Percentiles rank a stretch among this genome's conserved stretches.
Evolutionary conservation across 228 moss, liverwort and hornwort species (phyloP).

Genomic region (Sphagnum fallax): DNA sequence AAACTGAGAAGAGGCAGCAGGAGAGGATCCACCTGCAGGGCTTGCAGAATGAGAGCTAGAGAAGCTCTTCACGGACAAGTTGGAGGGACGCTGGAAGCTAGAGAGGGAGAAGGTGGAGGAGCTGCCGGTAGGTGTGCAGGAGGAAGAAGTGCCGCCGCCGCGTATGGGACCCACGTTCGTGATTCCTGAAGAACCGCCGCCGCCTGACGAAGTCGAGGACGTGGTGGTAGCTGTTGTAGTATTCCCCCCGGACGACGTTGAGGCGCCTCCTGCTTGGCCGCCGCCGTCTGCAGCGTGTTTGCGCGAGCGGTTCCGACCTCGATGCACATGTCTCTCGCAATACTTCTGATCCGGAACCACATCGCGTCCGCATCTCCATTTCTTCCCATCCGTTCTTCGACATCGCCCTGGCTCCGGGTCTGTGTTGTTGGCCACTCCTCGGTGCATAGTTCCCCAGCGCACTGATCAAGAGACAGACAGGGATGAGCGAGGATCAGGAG

Average conservation of each 20-base stretch:
- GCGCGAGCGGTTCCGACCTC: constrained; percentile 94
- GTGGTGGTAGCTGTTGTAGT: constrained; percentile 38
- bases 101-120: neutral
- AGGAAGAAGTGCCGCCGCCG: no score
- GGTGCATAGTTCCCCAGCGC: constrained; percentile 89
- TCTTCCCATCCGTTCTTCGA: constrained; percentile 95
- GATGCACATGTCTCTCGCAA: constrained; percentile 99
- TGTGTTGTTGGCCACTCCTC: constrained; percentile 86
- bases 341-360: constrained; percentile 99
- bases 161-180: no score
- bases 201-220: constrained; percentile 6
- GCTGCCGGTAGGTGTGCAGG: no score
- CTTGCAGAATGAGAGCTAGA: constrained; percentile 43
- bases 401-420: constrained; percentile 97
- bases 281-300: constrained; percentile 52
- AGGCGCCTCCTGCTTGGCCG: neutral
- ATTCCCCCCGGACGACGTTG: constrained; percentile 58
- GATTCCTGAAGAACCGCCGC: no score
- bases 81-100: constrained; percentile 69
- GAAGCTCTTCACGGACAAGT: constrained; percentile 72
- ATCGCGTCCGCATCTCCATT: constrained; percentile 94
- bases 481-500: no score
- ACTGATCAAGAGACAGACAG: constrained; percentile 35
- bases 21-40: constrained; percentile 71
- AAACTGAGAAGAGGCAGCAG: constrained; percentile 85